Base-by-base conservation (phyloP, 306 rosid species). In the Alnus rubra region DNA sequence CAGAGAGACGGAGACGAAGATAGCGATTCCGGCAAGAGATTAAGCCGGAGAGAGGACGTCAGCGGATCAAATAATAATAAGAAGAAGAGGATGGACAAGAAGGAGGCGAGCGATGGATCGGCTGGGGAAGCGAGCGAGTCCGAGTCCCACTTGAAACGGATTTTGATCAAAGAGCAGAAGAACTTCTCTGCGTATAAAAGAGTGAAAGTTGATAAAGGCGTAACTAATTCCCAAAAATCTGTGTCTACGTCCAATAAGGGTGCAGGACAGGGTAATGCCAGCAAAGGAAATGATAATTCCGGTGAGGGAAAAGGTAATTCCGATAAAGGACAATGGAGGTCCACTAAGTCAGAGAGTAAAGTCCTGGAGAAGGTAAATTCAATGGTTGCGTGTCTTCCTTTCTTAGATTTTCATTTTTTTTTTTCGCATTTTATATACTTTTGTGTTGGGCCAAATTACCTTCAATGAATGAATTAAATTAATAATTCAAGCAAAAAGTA, bases 361-460 rank as follows among this genome's bases (percentile, higher is more conserved):
- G 31, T 67, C 58, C 67, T n/a, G 12, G 79, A 54, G 51, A 56
- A 49, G 87, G 87, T 80, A 70, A 48, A 50, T 73, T 78, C 58
- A 47, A 19, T 54, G 55, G 53, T 15, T 4, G 18, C 13, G 15
- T 15, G 4, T 52, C 33, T 31, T 11, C 11, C n/a, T 14, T 59
- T 71, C 37, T 47, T 31, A 10, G 35, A 23, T 67, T 70, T 65
- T 10, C 14, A 49, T 12, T 0, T 49, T 12, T 7, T 7, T 49
- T 49, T 2, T 49, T 1, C 52, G 52, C 14, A 12, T 9, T 49
- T 12, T 10, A 8, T 12, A 12, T 49, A 2, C 52, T 49, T 49
- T 49, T 12, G 14, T 5, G 39, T 5, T 42, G 45, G 45, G 45
- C 45, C 45, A 5, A 42, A 42, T 1, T 42, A 42, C 45, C 45